Evolutionary conservation across 495 filamentous ascomycete species (phyloP), one percentile per base, ranked within the genome.

Genomic region (Hypoxylon trugodes): DNA sequence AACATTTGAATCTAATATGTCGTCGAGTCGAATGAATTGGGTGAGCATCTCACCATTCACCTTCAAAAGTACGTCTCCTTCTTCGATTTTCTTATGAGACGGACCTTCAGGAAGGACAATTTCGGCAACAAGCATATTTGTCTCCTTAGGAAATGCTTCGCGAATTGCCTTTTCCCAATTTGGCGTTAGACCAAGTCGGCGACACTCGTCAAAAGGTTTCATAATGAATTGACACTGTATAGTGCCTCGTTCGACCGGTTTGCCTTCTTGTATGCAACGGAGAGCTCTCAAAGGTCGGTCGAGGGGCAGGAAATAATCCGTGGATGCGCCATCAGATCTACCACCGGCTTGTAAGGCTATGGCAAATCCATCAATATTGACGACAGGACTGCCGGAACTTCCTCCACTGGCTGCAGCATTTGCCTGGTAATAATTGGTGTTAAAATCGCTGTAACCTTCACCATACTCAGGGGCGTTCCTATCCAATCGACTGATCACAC

Each of bases 391-490:
- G 22, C 95, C 95, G 7, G 96, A 98, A 77, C 92, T 96, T 64
- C 95, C 95, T 54, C 95, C 95, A 73, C 91, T 97, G 8, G 95
- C 95, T 5, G 95, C 93, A 22, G 95, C 95, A 10, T 94, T 96
- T 59, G 95, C 95, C 80, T 99, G 95, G 61, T 98, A 98, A 76
- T 99, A 99, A 74, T 97, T 97, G 28, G 95, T 98, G 72, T 98
- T 99, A 81, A 99, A 99, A 71, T 99, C 95, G 74, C 93, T 93
- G 75, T 99, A 99, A 1, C 95, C 95, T 60, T 98, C 95, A 30
- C 95, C 94, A 66, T 99, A 99, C 67, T 99, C 95, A 5, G 95
- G 95, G 4, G 95, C 95, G 75, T 99, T 99, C 48, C 95, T 84
- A 68, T 99, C 95, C 56, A 98, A 79, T 56, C 95, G 85, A 80